Evolutionary conservation across 1,284 basidiomycete genomes (phyloP), one percentile per base, ranked within the genome.

Genomic region (Puccinia polysora): DNA sequence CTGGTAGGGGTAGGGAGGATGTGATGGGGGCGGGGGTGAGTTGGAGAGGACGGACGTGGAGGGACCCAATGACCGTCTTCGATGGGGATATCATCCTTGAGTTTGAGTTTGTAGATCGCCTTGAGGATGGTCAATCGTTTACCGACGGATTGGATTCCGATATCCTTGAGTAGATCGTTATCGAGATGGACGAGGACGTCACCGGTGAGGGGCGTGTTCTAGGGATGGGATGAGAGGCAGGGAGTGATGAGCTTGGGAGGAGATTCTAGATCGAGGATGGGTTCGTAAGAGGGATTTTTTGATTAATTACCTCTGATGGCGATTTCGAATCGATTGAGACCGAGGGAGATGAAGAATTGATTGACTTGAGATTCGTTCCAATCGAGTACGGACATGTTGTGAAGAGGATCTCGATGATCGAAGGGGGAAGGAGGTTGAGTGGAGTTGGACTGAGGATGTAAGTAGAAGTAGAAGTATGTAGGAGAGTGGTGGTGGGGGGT

Each of bases 201-300:
- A 68, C 93, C 93, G 5, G 88, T 88, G 76, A 97, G 90, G n/a
- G 75, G 86, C 88, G 80, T 97, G 89, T 79, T 93, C 93, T 94
- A 12, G 18, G 5, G 6, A 23, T 47, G 20, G 38, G 28, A 23
- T 56, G 25, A n/a, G 2, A 12, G 25, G 4, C 4, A n/a, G 15
- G 4, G 14, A 56, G 23, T 43, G 15, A 14, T 12, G 32, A 43
- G 18, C 30, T 43, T 12, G 2, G 12, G 18, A 23, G 34, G 4
- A 4, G 25, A 25, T 20, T 23, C 8, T 30, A 1, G 2, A n/a
- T n/a, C n/a, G n/a, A 5, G 12, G 40, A 25, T 55, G 23, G 30
- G 18, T 55, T 23, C 15, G 12, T 60, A 18, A 14, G 36, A 4
- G 52, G 18, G 10, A n/a, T n/a, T n/a, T n/a, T n/a, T n/a, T n/a